phyloP scores from a whole-genome alignment of 164 flowering plant species.

The Macadamia integrifolia region DNA sequence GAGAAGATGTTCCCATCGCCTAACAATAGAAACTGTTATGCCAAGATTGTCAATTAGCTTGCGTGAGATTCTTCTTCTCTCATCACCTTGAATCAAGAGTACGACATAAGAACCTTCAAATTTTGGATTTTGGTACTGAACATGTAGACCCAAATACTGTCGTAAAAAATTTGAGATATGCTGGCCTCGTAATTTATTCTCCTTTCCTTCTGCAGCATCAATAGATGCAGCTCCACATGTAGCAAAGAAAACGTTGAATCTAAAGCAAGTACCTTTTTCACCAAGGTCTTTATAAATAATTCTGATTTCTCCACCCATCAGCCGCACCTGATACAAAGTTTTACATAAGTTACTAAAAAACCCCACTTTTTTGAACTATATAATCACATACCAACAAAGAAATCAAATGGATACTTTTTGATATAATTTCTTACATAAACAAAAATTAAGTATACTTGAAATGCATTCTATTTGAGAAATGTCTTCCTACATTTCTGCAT shows the following conservation, averaged over 20 bases:
- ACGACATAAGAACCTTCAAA: slow-evolving; percentile 29
- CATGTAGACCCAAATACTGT: background rate
- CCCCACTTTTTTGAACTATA: background rate
- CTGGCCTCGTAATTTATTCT: slow-evolving; percentile 1
- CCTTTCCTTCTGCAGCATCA: slow-evolving; percentile 1
- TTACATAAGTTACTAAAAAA: background rate
- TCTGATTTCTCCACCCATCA: slow-evolving; percentile 84
- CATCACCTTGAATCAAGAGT: slow-evolving; percentile 42
- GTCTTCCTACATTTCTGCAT: too few species aligned
- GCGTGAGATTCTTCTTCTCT: slow-evolving; percentile 32
- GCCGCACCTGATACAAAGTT: slow-evolving; percentile 44
- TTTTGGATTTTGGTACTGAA: slow-evolving; percentile 11
- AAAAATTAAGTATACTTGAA: background rate
- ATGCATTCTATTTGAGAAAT: background rate
- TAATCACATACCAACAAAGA: background rate
- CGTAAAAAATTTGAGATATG: slow-evolving; percentile 9
- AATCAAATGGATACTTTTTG: too few species aligned
- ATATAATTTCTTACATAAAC: background rate
- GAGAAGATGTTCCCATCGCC: slow-evolving; percentile 29
- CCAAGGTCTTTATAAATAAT: slow-evolving; percentile 59
- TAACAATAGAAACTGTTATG: slow-evolving; percentile 34
- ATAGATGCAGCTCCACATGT: slow-evolving; percentile 4
- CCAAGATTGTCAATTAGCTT: slow-evolving; percentile 45
- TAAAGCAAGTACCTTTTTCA: slow-evolving; percentile 70
- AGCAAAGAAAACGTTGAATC: slow-evolving; percentile 51